Evolutionary conservation across 2,329 filamentous ascomycete species (phyloP).

Genomic region (Phaeosphaeria sp.): DNA sequence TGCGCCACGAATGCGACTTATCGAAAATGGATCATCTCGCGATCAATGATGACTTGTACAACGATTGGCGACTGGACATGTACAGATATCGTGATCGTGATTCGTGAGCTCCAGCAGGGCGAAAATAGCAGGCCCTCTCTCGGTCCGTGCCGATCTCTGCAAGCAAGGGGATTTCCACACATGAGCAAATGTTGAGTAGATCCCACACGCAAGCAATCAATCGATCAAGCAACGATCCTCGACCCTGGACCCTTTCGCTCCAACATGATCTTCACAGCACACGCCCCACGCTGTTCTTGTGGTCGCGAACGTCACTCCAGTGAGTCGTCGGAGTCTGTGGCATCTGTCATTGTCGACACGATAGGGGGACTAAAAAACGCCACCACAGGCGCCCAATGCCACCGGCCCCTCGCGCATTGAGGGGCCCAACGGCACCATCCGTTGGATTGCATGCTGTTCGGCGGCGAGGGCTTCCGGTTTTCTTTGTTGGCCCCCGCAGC

Average conservation of each 20-base stretch:
- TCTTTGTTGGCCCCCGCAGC: not conserved
- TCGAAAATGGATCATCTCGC: not conserved
- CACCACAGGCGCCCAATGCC: not conserved
- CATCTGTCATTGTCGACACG: not conserved
- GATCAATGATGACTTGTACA: not conserved
- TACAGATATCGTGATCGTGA: not conserved
- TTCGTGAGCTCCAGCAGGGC: too few relatives aligned
- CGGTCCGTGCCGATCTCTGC: constrained; percentile 2
- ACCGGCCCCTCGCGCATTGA: not conserved
- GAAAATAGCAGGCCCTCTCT: not conserved
- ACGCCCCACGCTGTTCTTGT: not conserved
- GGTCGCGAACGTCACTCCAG: not conserved
- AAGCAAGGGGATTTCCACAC: too few relatives aligned
- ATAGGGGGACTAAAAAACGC: constrained; percentile 1
- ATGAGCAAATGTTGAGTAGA: not conserved
- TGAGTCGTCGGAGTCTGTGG: not conserved
- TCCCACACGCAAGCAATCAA: not conserved
- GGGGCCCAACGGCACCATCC: not conserved
- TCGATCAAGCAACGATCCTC: not conserved
- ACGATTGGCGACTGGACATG: not conserved
- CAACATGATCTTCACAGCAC: not conserved
- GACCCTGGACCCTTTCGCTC: not conserved
- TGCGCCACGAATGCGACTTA: not conserved
- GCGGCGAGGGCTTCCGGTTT: not conserved
- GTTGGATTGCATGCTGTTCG: not conserved